Base-by-base conservation (phyloP, 208 protist genomes). In the Crithidia expoeki region DNA sequence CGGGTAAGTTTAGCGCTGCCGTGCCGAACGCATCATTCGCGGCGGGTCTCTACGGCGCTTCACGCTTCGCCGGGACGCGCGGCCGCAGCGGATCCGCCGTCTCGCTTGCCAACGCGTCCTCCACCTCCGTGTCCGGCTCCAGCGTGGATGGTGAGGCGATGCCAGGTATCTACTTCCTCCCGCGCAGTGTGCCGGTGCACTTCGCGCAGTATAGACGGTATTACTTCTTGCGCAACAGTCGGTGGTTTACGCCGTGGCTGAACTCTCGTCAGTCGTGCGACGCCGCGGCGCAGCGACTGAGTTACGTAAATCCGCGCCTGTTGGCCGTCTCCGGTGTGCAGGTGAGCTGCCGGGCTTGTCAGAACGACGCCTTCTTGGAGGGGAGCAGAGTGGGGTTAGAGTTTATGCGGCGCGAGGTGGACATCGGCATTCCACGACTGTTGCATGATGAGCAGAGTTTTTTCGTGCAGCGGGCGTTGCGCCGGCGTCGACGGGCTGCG, bases 161-260 rank as follows among this genome's bases (percentile, higher is more conserved):
- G 49, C 62, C 61, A 17, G 68, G 68, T 36, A 66, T 70, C 27
- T 47, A 70, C 53, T 86, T 79, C 34, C 50, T 86, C 12, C 81
- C 81, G 0, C 73, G 56, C 27, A 53, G 51, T 27, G 76, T 86
- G 42, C 72, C 70, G 52, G 69, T 58, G 4, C 81, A 86, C 76
- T 76, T 80, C 46, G 81, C 68, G 12, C 71, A 79, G 38, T 75
- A 86, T 32, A 76, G 76, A 4, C 81, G 81, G 30, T 82, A 82
- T 66, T 86, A 86, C 62, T 76, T 86, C 42, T 19, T 86, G 25
- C 60, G 71, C 38, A 86, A 86, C 74, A 61, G 74, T 23, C 60
- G 70, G 55, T 86, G 81, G 81, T 69, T 76, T 19, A 47, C 69
- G 14, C 76, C 67, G 67, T 86, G 81, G 81, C 68, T 86, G 9